These are phyloP conservation scores for Acer saccharum DNA, from an alignment of 345 rosid genomes.

Conservation along the genomic window DNA sequence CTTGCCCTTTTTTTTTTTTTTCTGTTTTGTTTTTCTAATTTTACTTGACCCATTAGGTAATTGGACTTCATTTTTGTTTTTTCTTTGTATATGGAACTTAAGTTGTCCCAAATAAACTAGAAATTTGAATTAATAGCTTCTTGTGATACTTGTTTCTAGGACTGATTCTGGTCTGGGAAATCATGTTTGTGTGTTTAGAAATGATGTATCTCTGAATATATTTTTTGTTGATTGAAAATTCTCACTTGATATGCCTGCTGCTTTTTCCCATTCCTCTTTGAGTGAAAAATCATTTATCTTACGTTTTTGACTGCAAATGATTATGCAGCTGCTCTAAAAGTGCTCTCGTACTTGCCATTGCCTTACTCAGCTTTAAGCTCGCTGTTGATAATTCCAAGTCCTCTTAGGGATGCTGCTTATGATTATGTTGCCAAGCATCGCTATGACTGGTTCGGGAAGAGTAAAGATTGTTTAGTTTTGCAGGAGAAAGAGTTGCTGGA, in stretches of 20 bases:
- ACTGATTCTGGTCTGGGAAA: background rate
- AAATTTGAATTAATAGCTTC: background rate
- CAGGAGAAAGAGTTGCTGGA: conserved; percentile 68
- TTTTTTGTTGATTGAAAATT: background rate
- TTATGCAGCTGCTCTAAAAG: conserved; percentile 79
- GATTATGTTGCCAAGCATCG: conserved; percentile 74
- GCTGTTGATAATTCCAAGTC: conserved; percentile 60
- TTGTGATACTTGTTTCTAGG: background rate
- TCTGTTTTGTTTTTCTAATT: no score
- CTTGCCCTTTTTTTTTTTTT: background rate
- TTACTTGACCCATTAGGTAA: background rate
- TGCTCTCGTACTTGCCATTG: conserved; percentile 68
- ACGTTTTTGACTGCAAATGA: background rate
- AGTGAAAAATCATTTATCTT: background rate
- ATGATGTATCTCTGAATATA: background rate
- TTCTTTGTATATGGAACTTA: background rate
- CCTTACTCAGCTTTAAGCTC: conserved; percentile 75
- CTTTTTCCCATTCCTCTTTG: background rate
- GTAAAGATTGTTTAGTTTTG: conserved; percentile 69
- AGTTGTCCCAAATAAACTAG: background rate
- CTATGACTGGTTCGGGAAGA: conserved; percentile 79
- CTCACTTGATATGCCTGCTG: background rate
- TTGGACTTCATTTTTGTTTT: background rate
- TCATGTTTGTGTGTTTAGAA: background rate
- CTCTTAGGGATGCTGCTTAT: conserved; percentile 74